Evolutionary conservation across 768 basidiomycete genomes (phyloP), one percentile per base, ranked within the genome.

Genomic region (Collybiopsis confluens): DNA sequence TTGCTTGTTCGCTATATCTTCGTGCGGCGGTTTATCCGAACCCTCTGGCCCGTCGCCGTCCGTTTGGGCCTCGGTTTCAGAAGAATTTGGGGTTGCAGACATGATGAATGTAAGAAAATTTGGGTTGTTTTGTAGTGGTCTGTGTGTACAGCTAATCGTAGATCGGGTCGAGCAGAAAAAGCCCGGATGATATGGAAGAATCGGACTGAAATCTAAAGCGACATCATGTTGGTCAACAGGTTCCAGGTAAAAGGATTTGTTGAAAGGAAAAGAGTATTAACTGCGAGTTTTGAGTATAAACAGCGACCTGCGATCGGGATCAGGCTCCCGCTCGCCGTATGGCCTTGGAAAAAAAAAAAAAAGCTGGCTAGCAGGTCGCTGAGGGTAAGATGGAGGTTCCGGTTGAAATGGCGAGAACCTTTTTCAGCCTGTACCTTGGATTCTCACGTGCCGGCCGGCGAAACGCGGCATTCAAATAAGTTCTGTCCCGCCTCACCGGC

Each of bases 31-130:
- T 64, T 72, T 73, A 59, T 76, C 74, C 58, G 73, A 70, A 48
- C 70, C 64, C 59, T 76, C 75, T 24, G 70, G 71, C 46, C 73
- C 65, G 49, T 76, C 75, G 45, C 66, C 68, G 58, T 75, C 75
- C 38, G 68, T 63, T 59, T 72, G 74, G 15, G 72, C 55, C 27
- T 71, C 59, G 16, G 74, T 74, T 30, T 65, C 61, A 49, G 52
- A 53, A 21, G 50, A 43, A 21, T 44, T 43, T 43, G 28, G 52
- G 13, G 35, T 43, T 4, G 41, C 28, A 42, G 40, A 26, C 50
- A 52, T 52, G 11, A n/a, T 28, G 4, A 11, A 26, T 7, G 27
- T 53, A n/a, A 16, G 26, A 26, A 16, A 27, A 33, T 18, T 16
- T 35, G 37, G 9, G 50, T 41, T 33, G 35, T 21, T 36, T 53